phyloP scores from a whole-genome alignment of 768 basidiomycete species.

The Wakefieldia striispora region DNA sequence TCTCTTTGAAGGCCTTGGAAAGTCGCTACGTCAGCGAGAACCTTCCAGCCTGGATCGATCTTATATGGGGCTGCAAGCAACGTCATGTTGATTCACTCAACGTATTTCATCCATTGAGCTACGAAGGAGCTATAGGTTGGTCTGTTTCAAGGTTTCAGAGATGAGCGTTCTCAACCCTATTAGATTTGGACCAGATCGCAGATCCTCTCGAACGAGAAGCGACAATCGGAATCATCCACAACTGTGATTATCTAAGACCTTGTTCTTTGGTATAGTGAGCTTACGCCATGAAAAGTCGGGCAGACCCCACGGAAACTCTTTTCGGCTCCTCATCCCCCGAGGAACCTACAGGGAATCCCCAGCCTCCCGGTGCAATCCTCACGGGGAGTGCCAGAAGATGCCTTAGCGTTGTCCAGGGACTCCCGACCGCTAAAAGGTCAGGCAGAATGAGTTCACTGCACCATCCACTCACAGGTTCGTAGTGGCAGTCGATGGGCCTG shows the following conservation, averaged over 20 bases:
- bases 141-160: neutral
- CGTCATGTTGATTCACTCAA: constrained; percentile 74
- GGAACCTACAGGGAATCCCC: constrained; percentile 68
- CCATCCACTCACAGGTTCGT: constrained; percentile 17
- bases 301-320: constrained; percentile 92
- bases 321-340: constrained; percentile 66
- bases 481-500: constrained; percentile 41
- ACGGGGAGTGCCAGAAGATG: constrained; percentile 84
- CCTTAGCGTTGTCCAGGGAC: constrained; percentile 61
- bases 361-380: constrained; percentile 68
- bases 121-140: constrained; percentile 83
- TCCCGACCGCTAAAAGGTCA: constrained; percentile 56
- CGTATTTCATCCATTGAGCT: constrained; percentile 90
- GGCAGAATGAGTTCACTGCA: neutral
- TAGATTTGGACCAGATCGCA: constrained; percentile 82
- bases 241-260: constrained; percentile 53
- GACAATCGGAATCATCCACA: constrained; percentile 93
- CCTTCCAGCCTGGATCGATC: constrained; percentile 88
- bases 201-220: constrained; percentile 89
- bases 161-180: neutral
- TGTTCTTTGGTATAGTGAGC: neutral
- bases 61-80: constrained; percentile 90
- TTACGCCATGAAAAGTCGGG: constrained; percentile 54
- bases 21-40: constrained; percentile 83
- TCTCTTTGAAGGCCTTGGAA: constrained; percentile 66